Evolutionary conservation across 2,329 filamentous ascomycete species (phyloP), one percentile per base, ranked within the genome.

Genomic region (Mariannaea elegans): DNA sequence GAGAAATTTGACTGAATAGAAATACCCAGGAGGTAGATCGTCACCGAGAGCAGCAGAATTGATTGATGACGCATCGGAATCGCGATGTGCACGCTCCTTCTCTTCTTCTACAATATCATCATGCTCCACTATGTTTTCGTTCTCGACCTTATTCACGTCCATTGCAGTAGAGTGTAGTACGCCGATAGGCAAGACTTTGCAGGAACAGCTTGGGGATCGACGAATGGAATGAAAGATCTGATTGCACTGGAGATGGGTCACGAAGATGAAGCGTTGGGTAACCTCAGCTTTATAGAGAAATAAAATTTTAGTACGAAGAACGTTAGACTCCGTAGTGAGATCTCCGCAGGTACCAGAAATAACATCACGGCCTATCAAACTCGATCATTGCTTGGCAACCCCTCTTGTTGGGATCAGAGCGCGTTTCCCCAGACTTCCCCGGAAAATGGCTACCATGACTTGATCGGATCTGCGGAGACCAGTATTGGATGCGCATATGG

Each of bases 21-120:
- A 77, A 59, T 77, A 77, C 3, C 75, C 76, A 13, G 73, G 66
- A 2, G 75, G 75, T 8, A 78, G 65, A 38, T 76, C 67, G 36
- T 77, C 67, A 1, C 75, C 75, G 1, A 74, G 65, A 7, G 75
- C 75, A 27, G 72, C 74, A 12, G 69, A 72, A 45, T 74, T 69
- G 56, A 77, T 72, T 6, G 76, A 78, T 6, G 71, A 65, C 6
- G 70, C 63, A 59, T 76, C 75, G 8, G 48, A 51, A 14, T 65
- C 63, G 14, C 46, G 34, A 19, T 31, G 53, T 18, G 44, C 52
- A 9, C 48, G 51, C 4, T 60, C 41, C 53, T 66, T 66, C 31
- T 65, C 60, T 8, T 69, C 47, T n/a, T n/a, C n/a, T 19, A 45
- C 39, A 13, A 66, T 63, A 12, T 67, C 65, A 12, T 45, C 51